Evolutionary conservation across 2,329 filamentous ascomycete species (phyloP), one percentile per base, ranked within the genome.

Genomic region (Microsporum audouinii): DNA sequence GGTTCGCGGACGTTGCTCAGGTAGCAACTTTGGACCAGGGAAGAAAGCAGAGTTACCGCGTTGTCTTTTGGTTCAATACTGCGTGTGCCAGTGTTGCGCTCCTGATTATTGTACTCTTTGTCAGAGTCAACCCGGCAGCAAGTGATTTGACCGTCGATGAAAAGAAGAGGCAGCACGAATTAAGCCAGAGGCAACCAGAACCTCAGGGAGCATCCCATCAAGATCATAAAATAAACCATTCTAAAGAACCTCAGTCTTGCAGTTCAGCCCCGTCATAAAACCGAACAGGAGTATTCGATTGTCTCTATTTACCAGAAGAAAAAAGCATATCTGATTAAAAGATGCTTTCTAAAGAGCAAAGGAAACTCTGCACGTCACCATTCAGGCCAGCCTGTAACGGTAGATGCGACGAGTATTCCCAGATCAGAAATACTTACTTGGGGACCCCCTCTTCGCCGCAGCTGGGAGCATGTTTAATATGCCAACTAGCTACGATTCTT

Each of bases 31-130:
- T 72, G 3, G 62, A 73, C 1, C 64, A 79, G 14, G 79, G 80
- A 0, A 60, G 74, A 45, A 73, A 74, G 53, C 65, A 76, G 61
- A 86, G 84, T 62, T 88, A 87, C 68, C 81, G 84, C 68, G 80
- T 81, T 29, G 84, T 81, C 0, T 88, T 88, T 60, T 74, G 85
- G 85, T 83, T 85, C 29, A 82, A 84, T 59, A 77, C 84, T 27
- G 85, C 77, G 0, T 76, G 81, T 57, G 80, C 84, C 0, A 76
- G 70, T 2, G 65, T 80, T 0, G 78, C 81, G 0, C 64, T 88
- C 60, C 63, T 77, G 1, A 70, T 88, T 12, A 79, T 86, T 53
- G 64, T 77, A 1, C 65, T 72, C 0, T 84, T 82, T 43, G 80
- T 86, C 2, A 73, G 78, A 61, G 78, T 86, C 34, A 76, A 78